A percentile compares a stretch with the other conserved stretches of the same genome.
phyloP scores from a whole-genome alignment of 2,329 filamentous ascomycete genomes.

The Pezicula neosporulosa region DNA sequence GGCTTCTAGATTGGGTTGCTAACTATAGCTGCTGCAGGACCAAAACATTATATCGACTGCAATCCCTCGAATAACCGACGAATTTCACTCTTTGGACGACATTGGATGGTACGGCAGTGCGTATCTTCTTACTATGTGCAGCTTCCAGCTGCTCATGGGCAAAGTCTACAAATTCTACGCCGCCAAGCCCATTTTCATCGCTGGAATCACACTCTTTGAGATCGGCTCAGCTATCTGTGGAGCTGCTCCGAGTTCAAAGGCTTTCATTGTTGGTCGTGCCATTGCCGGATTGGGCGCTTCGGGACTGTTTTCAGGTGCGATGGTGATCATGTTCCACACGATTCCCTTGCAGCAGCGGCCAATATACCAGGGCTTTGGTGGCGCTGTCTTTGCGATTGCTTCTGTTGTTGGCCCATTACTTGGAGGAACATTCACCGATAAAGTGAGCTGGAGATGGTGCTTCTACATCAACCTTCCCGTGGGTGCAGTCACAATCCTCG shows the following conservation, averaged over 20 bases:
- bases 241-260: slow-evolving; percentile 35
- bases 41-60: slow-evolving; percentile 22
- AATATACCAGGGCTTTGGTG: slow-evolving; percentile 12
- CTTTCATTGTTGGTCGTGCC: slow-evolving; percentile 42
- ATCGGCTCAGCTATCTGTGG: slow-evolving; percentile 43
- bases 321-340: slow-evolving; percentile 46
- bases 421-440: slow-evolving; percentile 27
- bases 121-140: slow-evolving; percentile 27
- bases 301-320: slow-evolving; percentile 44
- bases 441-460: slow-evolving; percentile 30
- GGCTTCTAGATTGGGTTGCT: background rate
- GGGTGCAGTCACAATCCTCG: slow-evolving; percentile 50
- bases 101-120: slow-evolving; percentile 30
- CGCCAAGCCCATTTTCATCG: slow-evolving; percentile 12
- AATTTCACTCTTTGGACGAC: slow-evolving; percentile 29
- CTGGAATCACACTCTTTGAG: slow-evolving; percentile 43
- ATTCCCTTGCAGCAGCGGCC: slow-evolving; percentile 18
- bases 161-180: slow-evolving; percentile 17
- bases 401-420: slow-evolving; percentile 23
- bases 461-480: slow-evolving; percentile 34
- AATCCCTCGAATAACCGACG: slow-evolving; percentile 31
- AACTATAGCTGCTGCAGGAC: slow-evolving; percentile 1
- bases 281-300: slow-evolving; percentile 45
- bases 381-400: slow-evolving; percentile 12
- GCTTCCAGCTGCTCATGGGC: slow-evolving; percentile 8